Conservation (phyloP, 2,329 filamentous ascomycete species). For the Lizonia empirigonia region DNA sequence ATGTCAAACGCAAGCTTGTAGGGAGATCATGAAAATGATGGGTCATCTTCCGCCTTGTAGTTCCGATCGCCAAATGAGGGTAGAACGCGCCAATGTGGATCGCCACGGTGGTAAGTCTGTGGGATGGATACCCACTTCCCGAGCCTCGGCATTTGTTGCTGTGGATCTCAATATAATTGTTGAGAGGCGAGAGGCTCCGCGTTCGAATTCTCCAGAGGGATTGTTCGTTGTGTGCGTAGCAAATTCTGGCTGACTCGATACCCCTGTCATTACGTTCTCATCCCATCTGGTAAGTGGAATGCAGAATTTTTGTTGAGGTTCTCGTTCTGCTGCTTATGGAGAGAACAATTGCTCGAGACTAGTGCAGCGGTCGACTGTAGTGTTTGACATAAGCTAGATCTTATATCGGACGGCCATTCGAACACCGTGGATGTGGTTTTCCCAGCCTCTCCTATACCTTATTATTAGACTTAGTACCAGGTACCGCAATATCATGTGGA, state of each 20-base stretch:
- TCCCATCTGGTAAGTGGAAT: background rate
- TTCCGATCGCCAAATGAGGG: background rate
- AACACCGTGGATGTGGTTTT: slow-evolving; percentile 24
- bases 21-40: background rate
- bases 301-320: background rate
- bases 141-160: slow-evolving; percentile 1
- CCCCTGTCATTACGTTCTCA: background rate
- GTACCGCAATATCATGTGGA: background rate
- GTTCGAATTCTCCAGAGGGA: background rate
- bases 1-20: slow-evolving; percentile 4
- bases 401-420: slow-evolving; percentile 20
- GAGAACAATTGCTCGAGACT: background rate
- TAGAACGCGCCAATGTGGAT: slow-evolving; percentile 2
- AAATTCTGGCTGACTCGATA: background rate
- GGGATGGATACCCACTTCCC: slow-evolving; percentile 1
- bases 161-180: slow-evolving; percentile 7
- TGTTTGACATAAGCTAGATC: slow-evolving; percentile 5
- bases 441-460: slow-evolving; percentile 22
- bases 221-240: background rate
- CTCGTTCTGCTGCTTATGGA: background rate
- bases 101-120: background rate
- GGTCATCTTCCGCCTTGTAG: slow-evolving; percentile 1
- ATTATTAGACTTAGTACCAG: background rate
- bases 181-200: slow-evolving; percentile 3
- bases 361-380: background rate